Evolutionary conservation across 2,329 filamentous ascomycete species (phyloP), one percentile per base, ranked within the genome.

Genomic region (Cercospora sp.): DNA sequence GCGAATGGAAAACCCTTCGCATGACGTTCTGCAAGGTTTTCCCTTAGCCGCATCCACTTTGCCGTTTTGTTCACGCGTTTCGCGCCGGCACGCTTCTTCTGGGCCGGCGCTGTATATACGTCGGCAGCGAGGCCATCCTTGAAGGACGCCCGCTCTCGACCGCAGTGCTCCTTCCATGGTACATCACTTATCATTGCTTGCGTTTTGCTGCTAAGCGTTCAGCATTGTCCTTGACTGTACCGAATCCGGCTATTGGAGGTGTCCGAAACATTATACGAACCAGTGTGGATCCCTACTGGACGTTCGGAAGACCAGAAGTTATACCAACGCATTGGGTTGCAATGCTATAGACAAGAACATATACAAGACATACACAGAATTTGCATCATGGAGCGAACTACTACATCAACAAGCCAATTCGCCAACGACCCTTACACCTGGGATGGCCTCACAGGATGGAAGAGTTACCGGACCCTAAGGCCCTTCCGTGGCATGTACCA

Each of bases 401-500:
- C 13, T 16, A 65, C 63, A 42, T 58, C 63, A 18, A 60, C 57
- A 30, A 65, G 53, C 40, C 26, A 64, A 61, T 77, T 74, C 69
- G 66, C 71, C 64, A 73, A 76, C 58, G 78, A 79, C 63, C 77
- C 77, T 16, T 79, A 79, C 69, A 75, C 74, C 30, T 79, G 78
- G 78, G 75, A 78, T 23, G 71, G 69, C 31, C 71, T 75, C 8
- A 75, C 73, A 63, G 78, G 78, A 69, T 79, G 78, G 78, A 75
- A 73, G 60, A 73, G 71, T 59, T 79, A 77, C 67, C 76, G 78
- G 31, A 74, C 75, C 68, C 69, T 85, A 5, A 79, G 79, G 33
- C 84, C 83, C 7, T 80, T 82, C 55, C 78, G 82, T 23, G 85
- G 85, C 66, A 87, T 87, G 81, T 85, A 84, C 71, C 81, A 85